phyloP scores from a whole-genome alignment of 2,329 filamentous ascomycete species.

The Aspergillus latus region DNA sequence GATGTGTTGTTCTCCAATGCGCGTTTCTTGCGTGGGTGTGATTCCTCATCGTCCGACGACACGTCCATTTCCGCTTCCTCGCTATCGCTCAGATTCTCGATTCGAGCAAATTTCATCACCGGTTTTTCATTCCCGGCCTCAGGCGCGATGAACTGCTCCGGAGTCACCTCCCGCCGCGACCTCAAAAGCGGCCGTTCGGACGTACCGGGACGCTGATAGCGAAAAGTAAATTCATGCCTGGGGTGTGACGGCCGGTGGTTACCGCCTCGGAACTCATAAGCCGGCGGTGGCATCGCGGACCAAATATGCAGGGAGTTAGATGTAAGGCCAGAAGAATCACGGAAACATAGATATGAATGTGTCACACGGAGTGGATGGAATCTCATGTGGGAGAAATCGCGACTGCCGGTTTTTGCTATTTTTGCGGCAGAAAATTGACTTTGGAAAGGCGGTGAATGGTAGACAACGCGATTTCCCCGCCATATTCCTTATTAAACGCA shows the following conservation, averaged over 20 bases:
- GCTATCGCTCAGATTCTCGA: conserved; percentile 46
- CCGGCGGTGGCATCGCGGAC: conserved; percentile 25
- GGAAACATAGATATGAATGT: no score
- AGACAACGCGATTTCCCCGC: no score
- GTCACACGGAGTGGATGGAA: neutral
- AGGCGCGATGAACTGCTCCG: conserved; percentile 33
- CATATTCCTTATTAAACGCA: no score
- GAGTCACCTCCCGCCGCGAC: conserved; percentile 35
- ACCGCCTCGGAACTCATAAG: conserved; percentile 37
- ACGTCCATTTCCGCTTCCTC: conserved; percentile 49
- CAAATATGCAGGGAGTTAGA: neutral
- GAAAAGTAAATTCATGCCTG: conserved; percentile 43
- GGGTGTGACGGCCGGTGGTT: conserved; percentile 26
- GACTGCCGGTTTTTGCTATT: conserved; percentile 1
- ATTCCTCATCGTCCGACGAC: conserved; percentile 37
- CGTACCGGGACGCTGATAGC: conserved; percentile 36
- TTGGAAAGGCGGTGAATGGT: conserved; percentile 16
- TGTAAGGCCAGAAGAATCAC: no score
- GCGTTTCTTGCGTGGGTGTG: conserved; percentile 42
- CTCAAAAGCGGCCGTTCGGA: conserved; percentile 40
- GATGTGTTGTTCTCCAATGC: conserved; percentile 28
- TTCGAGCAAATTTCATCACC: conserved; percentile 35
- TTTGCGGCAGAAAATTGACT: conserved; percentile 8
- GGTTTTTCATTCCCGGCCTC: conserved; percentile 28
- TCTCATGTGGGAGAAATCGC: neutral